Base-by-base conservation (phyloP, 768 basidiomycete species). In the Boletus subparvulus region DNA sequence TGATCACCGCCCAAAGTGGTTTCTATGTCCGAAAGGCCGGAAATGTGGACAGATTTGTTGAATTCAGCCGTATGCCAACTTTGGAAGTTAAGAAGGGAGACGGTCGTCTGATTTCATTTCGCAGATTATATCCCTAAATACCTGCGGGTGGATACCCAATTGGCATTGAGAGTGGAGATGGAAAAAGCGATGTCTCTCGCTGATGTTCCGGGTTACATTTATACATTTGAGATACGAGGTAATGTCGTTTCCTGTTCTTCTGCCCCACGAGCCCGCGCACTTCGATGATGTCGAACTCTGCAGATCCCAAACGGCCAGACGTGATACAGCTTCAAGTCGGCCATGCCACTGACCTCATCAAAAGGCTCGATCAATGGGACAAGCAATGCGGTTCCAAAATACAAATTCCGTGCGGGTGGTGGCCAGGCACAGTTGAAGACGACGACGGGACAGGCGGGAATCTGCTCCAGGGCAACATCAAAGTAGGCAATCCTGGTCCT, bases 211-310 rank as follows among this genome's bases (percentile, higher is more conserved):
- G 92, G 92, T 0, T 92, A 88, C 63, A 92, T 94, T 48, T 94
- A 94, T 61, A 82, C 84, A 0, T 93, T 87, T 67, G 87, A 92
- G 69, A 87, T 93, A 54, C 79, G 83, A 68, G 87, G 88, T 88
- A 67, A 44, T 69, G 61, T 51, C 16, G 9, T 26, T 17, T 47
- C 8, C 26, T 47, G n/a, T 48, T 30, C 41, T 28, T 47, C 32
- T 39, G 30, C 33, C 1, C 26, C 26, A 21, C 32, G 19, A 21
- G 47, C 46, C 32, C 2, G 12, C 10, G 7, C 21, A 36, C 9
- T 32, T 57, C 12, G 36, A 42, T 44, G 40, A 55, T 61, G 65
- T 65, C 49, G 21, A 21, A 39, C 19, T 35, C 10, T 30, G 26
- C 32, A 70, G 78, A 79, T 60, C 52, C 68, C n/a, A 57, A 64